Base-by-base conservation (phyloP, 768 basidiomycete genomes). In the Boletus huronensis region DNA sequence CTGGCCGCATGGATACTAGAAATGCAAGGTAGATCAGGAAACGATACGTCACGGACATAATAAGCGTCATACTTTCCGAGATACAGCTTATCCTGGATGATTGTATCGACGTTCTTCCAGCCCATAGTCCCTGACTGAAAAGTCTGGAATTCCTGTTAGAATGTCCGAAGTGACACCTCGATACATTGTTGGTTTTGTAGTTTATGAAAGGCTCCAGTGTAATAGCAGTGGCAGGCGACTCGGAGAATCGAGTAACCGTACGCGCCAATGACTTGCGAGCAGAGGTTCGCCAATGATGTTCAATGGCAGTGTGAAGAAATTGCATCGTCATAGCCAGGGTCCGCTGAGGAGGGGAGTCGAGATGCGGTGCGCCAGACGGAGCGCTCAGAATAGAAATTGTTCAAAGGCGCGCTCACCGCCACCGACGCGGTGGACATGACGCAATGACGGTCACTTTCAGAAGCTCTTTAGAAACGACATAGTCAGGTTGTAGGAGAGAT, bases 51-150 rank as follows among this genome's bases (percentile, higher is more conserved):
- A 62, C 39, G 48, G 47, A 38, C 56, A 60, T 61, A 64, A 57
- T 54, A 48, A 28, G 41, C 58, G 82, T 29, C 86, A 70, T 58
- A 88, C 87, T 87, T 88, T 76, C 87, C 87, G 68, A 89, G 75
- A 73, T 80, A 88, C 71, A 88, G 77, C 69, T 74, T 79, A 69
- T 77, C 77, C 47, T 81, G 78, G 66, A 88, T 82, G 72, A 88
- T 74, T 42, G 82, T 72, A 68, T 85, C 79, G 72, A 88, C 77
- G 74, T 86, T 85, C 69, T 76, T 85, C 83, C 84, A 85, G 68
- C 64, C 71, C 73, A 72, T 75, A 21, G 36, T 63, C 17, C 54
- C 53, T 57, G 51, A 34, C 39, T 58, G 61, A 62, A 48, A 46
- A 60, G 32, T 60, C 64, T 63, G 57, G 62, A 68, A 72, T 63